phyloP scores from a whole-genome alignment of 2,329 filamentous ascomycete species.

The Fusarium sp. region DNA sequence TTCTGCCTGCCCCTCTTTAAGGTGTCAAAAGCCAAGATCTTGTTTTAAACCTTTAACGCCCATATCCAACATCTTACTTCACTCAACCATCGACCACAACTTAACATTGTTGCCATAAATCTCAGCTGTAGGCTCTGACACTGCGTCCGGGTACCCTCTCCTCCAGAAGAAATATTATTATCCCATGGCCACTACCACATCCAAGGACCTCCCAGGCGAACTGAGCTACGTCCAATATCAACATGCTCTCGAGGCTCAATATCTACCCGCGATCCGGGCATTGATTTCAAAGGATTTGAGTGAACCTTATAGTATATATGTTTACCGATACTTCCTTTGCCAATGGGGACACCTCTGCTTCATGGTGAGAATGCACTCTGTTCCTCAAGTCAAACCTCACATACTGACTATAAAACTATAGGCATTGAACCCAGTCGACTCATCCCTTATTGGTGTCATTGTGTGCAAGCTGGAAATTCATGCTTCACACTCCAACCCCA shows the following conservation, averaged over 20 bases:
- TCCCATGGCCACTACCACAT: constrained; percentile 52
- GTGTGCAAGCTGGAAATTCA: constrained; percentile 95
- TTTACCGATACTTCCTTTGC: constrained; percentile 97
- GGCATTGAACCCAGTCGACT: constrained; percentile 70
- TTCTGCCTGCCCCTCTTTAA: constrained; percentile 40
- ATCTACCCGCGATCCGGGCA: constrained; percentile 88
- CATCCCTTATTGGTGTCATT: constrained; percentile 85
- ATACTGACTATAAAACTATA: constrained; percentile 48
- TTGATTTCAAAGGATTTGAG: constrained; percentile 96
- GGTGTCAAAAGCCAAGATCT: constrained; percentile 24
- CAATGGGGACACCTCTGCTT: constrained; percentile 99
- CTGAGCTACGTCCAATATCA: constrained; percentile 72
- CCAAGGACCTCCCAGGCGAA: constrained; percentile 57
- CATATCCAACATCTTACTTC: constrained; percentile 22
- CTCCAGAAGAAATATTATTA: not conserved
- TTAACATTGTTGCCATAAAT: not conserved
- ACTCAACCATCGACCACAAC: not conserved
- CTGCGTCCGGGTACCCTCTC: not conserved
- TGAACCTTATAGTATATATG: constrained; percentile 99
- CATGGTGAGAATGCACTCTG: constrained; percentile 69
- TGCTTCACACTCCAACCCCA: constrained; percentile 79
- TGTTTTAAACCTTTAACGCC: constrained; percentile 25
- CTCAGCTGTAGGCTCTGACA: not conserved
- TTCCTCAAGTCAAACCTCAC: not conserved
- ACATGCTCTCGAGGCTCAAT: constrained; percentile 68